Evolutionary conservation across 768 basidiomycete species (phyloP).

Genomic region (Serendipita sp.): DNA sequence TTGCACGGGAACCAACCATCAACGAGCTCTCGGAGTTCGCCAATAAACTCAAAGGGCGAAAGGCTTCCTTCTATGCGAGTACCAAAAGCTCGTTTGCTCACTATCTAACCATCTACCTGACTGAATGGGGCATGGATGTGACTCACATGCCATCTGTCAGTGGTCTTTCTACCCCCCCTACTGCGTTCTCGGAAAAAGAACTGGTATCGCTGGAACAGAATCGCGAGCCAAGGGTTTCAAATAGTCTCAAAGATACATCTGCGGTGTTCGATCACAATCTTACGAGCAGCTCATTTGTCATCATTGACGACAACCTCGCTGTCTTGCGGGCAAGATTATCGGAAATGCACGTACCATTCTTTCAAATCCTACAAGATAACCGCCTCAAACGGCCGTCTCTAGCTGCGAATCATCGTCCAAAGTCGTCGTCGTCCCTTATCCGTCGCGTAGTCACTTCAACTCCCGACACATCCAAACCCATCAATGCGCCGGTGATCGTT

Average conservation of each 20-base stretch:
- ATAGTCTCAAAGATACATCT: neutral
- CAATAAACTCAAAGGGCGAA: constrained; percentile 68
- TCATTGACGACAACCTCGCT: constrained; percentile 85
- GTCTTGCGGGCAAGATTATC: constrained; percentile 63
- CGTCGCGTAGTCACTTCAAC: constrained; percentile 27
- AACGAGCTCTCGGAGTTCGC: constrained; percentile 66
- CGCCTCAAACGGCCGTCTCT: constrained; percentile 54
- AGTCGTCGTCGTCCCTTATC: constrained; percentile 68
- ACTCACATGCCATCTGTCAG: constrained; percentile 39
- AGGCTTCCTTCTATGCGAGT: constrained; percentile 69
- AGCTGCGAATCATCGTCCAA: constrained; percentile 49
- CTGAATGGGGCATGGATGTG: constrained; percentile 91
- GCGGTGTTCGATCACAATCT: neutral
- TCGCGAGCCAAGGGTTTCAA: neutral
- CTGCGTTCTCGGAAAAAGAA: neutral
- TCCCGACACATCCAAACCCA: constrained; percentile 20
- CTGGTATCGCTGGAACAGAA: neutral
- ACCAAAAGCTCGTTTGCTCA: constrained; percentile 82
- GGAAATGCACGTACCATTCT: constrained; percentile 37
- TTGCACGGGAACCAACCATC: constrained; percentile 59
- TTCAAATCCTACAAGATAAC: constrained; percentile 21
- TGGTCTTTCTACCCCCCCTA: constrained; percentile 13
- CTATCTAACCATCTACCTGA: constrained; percentile 83
- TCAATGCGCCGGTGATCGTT: constrained; percentile 38
- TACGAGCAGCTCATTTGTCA: constrained; percentile 43